Percentiles rank a stretch among this genome's conserved stretches.
These are phyloP conservation scores for Fusarium transvaalense DNA, from an alignment of 2,329 filamentous ascomycete species.

Conservation along the genomic window DNA sequence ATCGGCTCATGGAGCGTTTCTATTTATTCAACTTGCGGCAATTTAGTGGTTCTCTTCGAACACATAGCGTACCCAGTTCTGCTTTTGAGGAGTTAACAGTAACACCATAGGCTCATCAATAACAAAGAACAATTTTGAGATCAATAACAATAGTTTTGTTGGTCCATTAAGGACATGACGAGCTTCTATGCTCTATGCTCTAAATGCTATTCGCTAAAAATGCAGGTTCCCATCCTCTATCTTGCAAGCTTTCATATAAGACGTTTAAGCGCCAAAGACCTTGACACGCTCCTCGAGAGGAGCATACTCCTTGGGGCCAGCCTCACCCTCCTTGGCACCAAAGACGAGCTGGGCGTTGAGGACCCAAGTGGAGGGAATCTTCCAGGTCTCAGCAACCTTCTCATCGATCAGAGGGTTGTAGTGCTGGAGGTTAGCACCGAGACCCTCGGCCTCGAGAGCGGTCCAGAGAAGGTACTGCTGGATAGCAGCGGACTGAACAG, in stretches of 20 bases:
- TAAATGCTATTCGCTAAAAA: slow-evolving; percentile 34
- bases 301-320: slow-evolving; percentile 73
- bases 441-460: slow-evolving; percentile 83
- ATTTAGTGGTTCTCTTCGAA: background rate
- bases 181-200: slow-evolving; percentile 9
- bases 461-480: slow-evolving; percentile 83
- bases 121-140: background rate
- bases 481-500: slow-evolving; percentile 82
- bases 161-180: slow-evolving; percentile 1
- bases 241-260: slow-evolving; percentile 14
- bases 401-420: slow-evolving; percentile 89
- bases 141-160: background rate
- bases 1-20: slow-evolving; percentile 4
- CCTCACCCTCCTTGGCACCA: slow-evolving; percentile 69
- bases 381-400: slow-evolving; percentile 77
- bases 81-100: background rate
- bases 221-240: slow-evolving; percentile 10
- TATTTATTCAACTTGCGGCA: background rate
- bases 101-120: background rate
- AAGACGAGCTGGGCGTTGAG: slow-evolving; percentile 89
- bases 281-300: slow-evolving; percentile 76
- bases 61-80: background rate
- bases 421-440: slow-evolving; percentile 92
- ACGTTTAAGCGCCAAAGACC: slow-evolving; percentile 66
- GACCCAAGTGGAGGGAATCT: slow-evolving; percentile 78